phyloP scores from a whole-genome alignment of 2,329 filamentous ascomycete genomes.

The Ophiostoma triangulosporum region DNA sequence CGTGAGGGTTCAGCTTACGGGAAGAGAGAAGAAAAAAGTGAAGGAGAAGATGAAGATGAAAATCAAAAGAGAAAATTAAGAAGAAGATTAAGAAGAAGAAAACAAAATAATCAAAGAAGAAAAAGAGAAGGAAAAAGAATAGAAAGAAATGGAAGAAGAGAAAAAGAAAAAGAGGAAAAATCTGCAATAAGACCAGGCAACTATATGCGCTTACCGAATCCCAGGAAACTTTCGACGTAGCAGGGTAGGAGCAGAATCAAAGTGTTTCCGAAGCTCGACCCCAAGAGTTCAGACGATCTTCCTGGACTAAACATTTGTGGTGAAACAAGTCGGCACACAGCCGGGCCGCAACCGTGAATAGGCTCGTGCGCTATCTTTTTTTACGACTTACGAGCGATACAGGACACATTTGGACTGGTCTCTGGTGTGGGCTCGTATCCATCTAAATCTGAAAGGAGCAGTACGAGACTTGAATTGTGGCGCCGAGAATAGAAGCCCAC shows the following conservation, averaged over 20 bases:
- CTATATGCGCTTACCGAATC: not conserved
- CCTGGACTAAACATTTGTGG: not conserved
- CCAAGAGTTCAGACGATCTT: not conserved
- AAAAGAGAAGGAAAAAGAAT: not conserved
- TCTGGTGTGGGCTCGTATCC: not conserved
- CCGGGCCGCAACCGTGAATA: not conserved
- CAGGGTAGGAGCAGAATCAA: too few species aligned
- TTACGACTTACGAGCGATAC: not conserved
- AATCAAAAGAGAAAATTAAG: not conserved
- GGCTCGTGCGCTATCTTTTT: not conserved
- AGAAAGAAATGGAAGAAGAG: not conserved
- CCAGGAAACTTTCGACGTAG: constrained; percentile 2
- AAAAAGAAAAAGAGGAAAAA: not conserved
- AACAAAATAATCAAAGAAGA: not conserved
- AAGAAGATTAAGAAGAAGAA: not conserved
- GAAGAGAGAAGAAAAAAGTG: too few species aligned
- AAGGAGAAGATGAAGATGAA: not conserved
- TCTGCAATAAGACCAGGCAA: too few species aligned
- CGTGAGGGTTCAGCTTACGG: too few species aligned
- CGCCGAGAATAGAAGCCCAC: not conserved
- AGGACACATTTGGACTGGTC: not conserved
- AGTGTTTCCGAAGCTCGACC: not conserved
- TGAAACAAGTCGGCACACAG: not conserved
- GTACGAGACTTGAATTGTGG: not conserved
- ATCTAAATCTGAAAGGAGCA: not conserved